These are phyloP conservation scores for Lactifluus volemus DNA, from an alignment of 768 basidiomycete species.

Conservation along the genomic window DNA sequence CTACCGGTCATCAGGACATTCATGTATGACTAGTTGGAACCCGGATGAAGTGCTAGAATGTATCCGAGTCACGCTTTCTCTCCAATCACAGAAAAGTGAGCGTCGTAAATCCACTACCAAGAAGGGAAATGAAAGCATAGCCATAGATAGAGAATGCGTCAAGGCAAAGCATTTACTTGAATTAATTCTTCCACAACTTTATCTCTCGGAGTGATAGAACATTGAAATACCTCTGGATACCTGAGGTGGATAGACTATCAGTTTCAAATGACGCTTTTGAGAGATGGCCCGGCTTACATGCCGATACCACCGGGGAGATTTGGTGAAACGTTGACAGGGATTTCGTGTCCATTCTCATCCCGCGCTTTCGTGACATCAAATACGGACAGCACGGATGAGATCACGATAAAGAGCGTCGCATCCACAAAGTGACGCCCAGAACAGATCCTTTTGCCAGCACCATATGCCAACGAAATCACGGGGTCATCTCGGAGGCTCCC, in stretches of 20 bases:
- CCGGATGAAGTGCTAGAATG: too few species aligned
- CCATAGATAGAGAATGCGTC: background rate
- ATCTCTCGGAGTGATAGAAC: slow-evolving; percentile 9
- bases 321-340: background rate
- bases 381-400: slow-evolving; percentile 4
- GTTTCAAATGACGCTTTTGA: too few species aligned
- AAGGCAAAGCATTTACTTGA: background rate
- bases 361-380: slow-evolving; percentile 14
- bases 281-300: background rate
- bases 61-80: too few species aligned
- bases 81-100: too few species aligned
- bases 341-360: slow-evolving; percentile 8
- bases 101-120: too few species aligned
- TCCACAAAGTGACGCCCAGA: slow-evolving; percentile 21
- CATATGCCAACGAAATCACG: background rate
- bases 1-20: too few species aligned
- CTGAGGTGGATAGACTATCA: background rate
- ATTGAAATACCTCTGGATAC: slow-evolving; percentile 5
- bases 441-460: slow-evolving; percentile 16
- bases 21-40: too few species aligned
- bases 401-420: slow-evolving; percentile 15
- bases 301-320: background rate
- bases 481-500: slow-evolving; percentile 10
- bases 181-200: slow-evolving; percentile 5
- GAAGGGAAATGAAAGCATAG: too few species aligned